phyloP scores from a whole-genome alignment of 176 grass and related monocot genomes.

The Musa troglodytarum region DNA sequence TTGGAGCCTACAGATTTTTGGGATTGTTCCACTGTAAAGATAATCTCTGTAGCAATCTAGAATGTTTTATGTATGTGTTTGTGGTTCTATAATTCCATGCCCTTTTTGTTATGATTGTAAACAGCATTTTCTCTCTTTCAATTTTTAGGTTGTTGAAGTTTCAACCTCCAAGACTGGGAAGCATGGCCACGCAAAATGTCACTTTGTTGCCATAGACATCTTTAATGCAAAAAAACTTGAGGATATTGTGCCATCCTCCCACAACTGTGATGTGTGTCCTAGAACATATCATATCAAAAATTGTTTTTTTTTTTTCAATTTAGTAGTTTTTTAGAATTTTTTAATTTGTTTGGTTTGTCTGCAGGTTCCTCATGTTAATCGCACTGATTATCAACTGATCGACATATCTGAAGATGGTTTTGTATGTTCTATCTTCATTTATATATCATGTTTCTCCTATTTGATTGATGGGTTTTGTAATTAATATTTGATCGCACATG shows the following conservation, averaged over 20 bases:
- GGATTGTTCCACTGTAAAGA: neutral
- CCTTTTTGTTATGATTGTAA: too few relatives aligned
- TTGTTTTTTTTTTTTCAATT: neutral
- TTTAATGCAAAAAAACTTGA: constrained; percentile 9
- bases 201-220: constrained; percentile 6
- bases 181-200: constrained; percentile 12
- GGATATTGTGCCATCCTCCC: constrained; percentile 7
- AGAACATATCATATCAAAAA: neutral
- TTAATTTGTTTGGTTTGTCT: neutral
- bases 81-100: too few relatives aligned
- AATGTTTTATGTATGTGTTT: too few relatives aligned
- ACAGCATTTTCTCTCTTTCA: neutral
- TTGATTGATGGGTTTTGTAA: neutral
- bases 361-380: constrained; percentile 5
- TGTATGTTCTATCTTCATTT: neutral
- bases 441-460: neutral
- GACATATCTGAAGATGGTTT: constrained; percentile 10
- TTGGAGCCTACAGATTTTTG: neutral
- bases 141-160: constrained; percentile 11
- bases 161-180: constrained; percentile 6
- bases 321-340: neutral
- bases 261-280: constrained; percentile 4
- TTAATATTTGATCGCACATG: neutral
- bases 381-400: constrained; percentile 10
- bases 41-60: too few relatives aligned